phyloP scores from a whole-genome alignment of 768 basidiomycete species.

The Austroboletus festivus region DNA sequence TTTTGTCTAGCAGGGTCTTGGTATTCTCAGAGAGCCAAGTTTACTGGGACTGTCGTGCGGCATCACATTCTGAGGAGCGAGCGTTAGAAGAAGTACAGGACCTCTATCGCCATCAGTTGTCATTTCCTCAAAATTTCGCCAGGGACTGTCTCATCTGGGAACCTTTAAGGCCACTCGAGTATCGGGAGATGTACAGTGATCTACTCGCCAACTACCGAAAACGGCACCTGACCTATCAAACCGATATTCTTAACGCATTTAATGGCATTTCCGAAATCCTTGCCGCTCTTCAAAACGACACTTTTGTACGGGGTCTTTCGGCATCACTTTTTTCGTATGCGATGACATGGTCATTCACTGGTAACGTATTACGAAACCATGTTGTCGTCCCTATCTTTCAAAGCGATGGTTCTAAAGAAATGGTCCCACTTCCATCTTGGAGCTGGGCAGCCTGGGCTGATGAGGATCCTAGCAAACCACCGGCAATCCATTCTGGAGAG shows the following conservation, averaged over 20 bases:
- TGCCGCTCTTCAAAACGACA: constrained; percentile 9
- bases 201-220: constrained; percentile 10
- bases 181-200: too few relatives aligned
- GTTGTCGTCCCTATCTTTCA: constrained; percentile 1
- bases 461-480: background rate
- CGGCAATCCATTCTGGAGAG: background rate
- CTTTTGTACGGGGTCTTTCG: constrained; percentile 11
- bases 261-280: constrained; percentile 12
- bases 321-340: constrained; percentile 13
- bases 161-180: too few relatives aligned
- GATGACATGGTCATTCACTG: constrained; percentile 6
- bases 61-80: constrained; percentile 11
- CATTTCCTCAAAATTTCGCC: constrained; percentile 9
- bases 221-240: constrained; percentile 11
- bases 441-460: constrained; percentile 12
- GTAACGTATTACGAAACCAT: background rate
- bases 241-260: constrained; percentile 17
- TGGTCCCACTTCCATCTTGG: constrained; percentile 16
- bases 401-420: constrained; percentile 2
- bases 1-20: constrained; percentile 12
- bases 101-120: background rate
- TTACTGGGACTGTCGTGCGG: constrained; percentile 15
- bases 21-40: constrained; percentile 19
- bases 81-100: constrained; percentile 9
- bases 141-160: too few relatives aligned